These are phyloP conservation scores for Hevea brasiliensis DNA, from an alignment of 345 rosid species.

Conservation along the genomic window DNA sequence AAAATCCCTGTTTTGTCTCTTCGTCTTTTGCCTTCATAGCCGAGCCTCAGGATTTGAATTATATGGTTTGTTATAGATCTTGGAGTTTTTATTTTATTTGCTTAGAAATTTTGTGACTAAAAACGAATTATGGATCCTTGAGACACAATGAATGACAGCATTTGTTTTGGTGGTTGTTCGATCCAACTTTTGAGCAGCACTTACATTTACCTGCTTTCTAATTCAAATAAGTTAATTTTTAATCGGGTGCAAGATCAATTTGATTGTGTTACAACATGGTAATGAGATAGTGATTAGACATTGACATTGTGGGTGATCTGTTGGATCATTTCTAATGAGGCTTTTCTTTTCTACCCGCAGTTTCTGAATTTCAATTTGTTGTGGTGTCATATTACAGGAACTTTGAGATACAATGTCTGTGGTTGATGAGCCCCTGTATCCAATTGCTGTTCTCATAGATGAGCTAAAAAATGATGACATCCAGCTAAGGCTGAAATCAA, in stretches of 20 bases:
- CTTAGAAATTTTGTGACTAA: neutral
- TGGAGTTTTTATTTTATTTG: slow-evolving; percentile 7
- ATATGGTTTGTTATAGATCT: slow-evolving; percentile 30
- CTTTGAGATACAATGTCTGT: slow-evolving; percentile 48
- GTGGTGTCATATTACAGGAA: neutral
- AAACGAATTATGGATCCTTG: neutral
- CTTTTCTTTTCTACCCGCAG: neutral
- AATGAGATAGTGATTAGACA: neutral
- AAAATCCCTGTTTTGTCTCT: neutral
- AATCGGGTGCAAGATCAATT: neutral
- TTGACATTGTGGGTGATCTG: neutral
- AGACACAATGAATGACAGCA: neutral
- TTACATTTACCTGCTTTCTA: neutral
- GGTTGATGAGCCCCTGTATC: slow-evolving; percentile 87
- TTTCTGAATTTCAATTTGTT: neutral
- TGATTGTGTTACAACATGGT: neutral
- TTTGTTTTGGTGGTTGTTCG: neutral
- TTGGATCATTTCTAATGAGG: neutral
- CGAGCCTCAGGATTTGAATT: slow-evolving; percentile 16
- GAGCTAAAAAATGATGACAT: slow-evolving; percentile 95
- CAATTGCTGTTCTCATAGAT: slow-evolving; percentile 85
- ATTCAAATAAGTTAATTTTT: neutral
- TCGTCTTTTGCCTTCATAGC: neutral
- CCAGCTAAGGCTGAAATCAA: slow-evolving; percentile 85
- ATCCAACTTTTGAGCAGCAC: neutral